Conservation (phyloP, 1,284 basidiomycete genomes). For the Marasmius sp. region DNA sequence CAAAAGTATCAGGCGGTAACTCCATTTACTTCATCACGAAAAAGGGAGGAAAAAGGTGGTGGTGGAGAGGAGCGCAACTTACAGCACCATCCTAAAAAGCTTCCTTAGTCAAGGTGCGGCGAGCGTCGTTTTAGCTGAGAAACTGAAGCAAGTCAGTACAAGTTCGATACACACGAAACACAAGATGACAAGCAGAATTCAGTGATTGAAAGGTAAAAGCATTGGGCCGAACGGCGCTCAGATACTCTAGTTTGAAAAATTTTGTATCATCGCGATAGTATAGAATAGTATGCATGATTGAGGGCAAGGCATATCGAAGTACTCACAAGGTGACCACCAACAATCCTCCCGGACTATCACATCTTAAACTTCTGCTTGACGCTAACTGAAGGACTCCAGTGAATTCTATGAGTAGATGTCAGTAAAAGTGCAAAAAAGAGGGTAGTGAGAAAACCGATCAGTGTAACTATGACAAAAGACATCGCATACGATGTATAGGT, state of each 20-base stretch:
- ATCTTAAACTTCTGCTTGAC: not conserved
- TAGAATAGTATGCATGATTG: slow-evolving; percentile 10
- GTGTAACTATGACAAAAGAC: slow-evolving; percentile 87
- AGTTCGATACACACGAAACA: slow-evolving; percentile 2
- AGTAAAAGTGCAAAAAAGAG: slow-evolving; percentile 17
- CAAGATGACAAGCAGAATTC: slow-evolving; percentile 36
- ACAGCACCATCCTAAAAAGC: not conserved
- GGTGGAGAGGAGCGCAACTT: not conserved
- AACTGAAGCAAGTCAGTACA: not conserved
- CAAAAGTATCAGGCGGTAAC: slow-evolving; percentile 72
- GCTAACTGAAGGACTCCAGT: not conserved
- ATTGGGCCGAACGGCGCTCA: slow-evolving; percentile 66
- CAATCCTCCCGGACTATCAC: not conserved
- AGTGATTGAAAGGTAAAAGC: slow-evolving; percentile 69
- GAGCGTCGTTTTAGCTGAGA: not conserved
- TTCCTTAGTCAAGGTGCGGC: not conserved
- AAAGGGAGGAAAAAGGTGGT: slow-evolving; percentile 11
- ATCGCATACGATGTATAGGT: slow-evolving; percentile 51
- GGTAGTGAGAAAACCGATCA: slow-evolving; percentile 53
- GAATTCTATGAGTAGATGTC: slow-evolving; percentile 8
- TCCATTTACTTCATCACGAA: slow-evolving; percentile 63
- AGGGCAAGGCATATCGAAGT: not conserved
- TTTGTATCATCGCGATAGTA: slow-evolving; percentile 53
- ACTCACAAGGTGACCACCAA: slow-evolving; percentile 12
- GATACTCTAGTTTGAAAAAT: slow-evolving; percentile 87